phyloP scores from a whole-genome alignment of 306 rosid genomes.

The Cucurbita argyrosperma region DNA sequence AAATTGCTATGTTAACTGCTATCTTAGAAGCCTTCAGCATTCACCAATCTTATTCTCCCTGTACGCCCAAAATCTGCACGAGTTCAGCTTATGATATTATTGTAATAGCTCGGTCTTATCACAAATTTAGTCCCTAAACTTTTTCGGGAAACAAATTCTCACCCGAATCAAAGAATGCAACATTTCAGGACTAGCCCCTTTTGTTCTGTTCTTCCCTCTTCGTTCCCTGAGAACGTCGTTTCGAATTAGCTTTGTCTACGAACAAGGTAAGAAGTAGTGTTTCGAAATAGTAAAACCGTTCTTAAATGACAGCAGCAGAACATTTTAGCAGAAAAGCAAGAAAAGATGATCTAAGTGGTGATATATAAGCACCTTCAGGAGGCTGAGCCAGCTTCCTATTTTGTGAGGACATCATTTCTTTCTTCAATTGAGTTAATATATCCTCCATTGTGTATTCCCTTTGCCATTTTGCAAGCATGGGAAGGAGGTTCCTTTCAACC shows the following conservation, averaged over 20 bases:
- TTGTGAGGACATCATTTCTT: conserved; percentile 87
- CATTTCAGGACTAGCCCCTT: conserved; percentile 87
- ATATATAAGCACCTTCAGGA: conserved; percentile 51
- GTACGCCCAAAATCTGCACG: background rate
- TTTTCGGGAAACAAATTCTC: background rate
- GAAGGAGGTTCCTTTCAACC: conserved; percentile 84
- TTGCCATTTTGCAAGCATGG: conserved; percentile 93
- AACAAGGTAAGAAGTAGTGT: background rate
- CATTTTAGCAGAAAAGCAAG: background rate
- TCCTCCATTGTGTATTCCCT: conserved; percentile 86
- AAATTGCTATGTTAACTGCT: background rate
- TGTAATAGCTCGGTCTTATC: background rate
- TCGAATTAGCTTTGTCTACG: too few species aligned
- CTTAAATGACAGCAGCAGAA: background rate
- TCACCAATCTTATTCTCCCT: background rate
- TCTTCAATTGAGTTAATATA: conserved; percentile 74
- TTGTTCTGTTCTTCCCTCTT: conserved; percentile 82
- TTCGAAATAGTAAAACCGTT: background rate
- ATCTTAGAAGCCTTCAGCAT: background rate
- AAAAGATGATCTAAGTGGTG: background rate
- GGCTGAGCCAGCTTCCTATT: conserved; percentile 91
- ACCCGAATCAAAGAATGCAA: conserved; percentile 55
- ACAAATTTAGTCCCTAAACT: background rate
- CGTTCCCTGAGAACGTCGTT: conserved; percentile 47
- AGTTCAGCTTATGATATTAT: too few species aligned